Percentiles rank a stretch among this genome's conserved stretches.
These are phyloP conservation scores for Bryum argenteum DNA, from an alignment of 225 moss, liverwort and hornwort species.

Conservation along the genomic window DNA sequence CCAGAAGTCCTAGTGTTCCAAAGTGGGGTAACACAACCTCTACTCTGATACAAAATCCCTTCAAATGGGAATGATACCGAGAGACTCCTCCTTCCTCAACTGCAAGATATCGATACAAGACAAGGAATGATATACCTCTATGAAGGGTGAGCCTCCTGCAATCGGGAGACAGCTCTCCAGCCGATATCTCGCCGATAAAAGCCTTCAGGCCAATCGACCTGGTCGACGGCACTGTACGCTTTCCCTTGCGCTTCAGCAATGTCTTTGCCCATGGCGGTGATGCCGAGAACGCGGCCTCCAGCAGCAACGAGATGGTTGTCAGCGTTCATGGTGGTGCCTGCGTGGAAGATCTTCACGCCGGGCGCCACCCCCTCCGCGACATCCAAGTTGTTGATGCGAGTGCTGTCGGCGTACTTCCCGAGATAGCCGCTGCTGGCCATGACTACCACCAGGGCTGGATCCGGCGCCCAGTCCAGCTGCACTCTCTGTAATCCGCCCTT, in stretches of 20 bases:
- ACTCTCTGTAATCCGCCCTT: slow-evolving; percentile 63
- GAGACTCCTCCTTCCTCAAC: background rate
- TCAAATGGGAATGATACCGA: slow-evolving; percentile 3
- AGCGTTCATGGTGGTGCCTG: slow-evolving; percentile 66
- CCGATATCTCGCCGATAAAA: slow-evolving; percentile 87
- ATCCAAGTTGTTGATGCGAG: slow-evolving; percentile 67
- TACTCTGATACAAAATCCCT: slow-evolving; percentile 7
- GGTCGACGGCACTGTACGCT: slow-evolving; percentile 72
- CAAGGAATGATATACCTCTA: background rate
- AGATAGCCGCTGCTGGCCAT: slow-evolving; percentile 90
- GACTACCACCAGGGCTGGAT: slow-evolving; percentile 85
- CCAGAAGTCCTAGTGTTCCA: background rate
- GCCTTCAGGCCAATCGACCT: slow-evolving; percentile 72
- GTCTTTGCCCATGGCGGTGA: slow-evolving; percentile 68
- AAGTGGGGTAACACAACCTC: background rate
- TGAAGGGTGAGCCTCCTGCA: slow-evolving; percentile 35
- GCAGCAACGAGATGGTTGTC: slow-evolving; percentile 64
- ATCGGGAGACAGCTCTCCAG: slow-evolving; percentile 79
- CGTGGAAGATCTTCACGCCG: slow-evolving; percentile 81
- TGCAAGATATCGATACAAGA: no score
- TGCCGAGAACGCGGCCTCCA: slow-evolving; percentile 84
- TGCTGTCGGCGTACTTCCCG: slow-evolving; percentile 63
- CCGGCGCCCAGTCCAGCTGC: slow-evolving; percentile 63
- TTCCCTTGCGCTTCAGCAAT: slow-evolving; percentile 71
- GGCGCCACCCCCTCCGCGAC: slow-evolving; percentile 51